Base-by-base conservation (phyloP, 371 early-diverging fungal species). In the Nosema muscidifuracis region DNA sequence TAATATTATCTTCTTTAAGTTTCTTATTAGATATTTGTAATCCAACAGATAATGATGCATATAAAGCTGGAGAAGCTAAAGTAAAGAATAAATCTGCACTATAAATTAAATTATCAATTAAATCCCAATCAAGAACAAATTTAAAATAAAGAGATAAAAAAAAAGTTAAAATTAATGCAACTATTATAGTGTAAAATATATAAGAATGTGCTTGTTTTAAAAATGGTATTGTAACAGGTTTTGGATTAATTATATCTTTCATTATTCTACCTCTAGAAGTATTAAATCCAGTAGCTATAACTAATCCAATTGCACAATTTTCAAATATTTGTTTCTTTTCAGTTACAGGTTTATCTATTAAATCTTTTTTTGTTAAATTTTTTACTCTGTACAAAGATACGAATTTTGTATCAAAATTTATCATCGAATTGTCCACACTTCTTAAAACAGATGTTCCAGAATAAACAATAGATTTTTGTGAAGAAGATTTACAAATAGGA, bases 31-130 rank as follows among this genome's bases (percentile, higher is more conserved):
- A 92, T 85, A 97, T 91, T 63, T 87, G 87, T 24, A 91, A 91
- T 47, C 99, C 99, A 53, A 97, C 88, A 2, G 89, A 88, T 87
- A 97, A 90, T 1, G 95, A 91, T 0, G 97, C 92, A 0, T 95
- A 95, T 24, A 97, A 81, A 10, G 87, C 85, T 10, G 83, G 82
- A 43, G 78, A 69, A 26, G 81, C 60, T 1, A 80, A 16, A 24
- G 80, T 61, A 50, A 77, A 76, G 26, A 80, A 47, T 61, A 79
- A 28, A 44, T 82, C 82, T 26, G 74, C 36, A 15, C 50, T 70
- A 34, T 80, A 80, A 13, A 40, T 44, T n/a, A 74, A 34, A 50
- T 53, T 34, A 28, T 24, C 62, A 1, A 18, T 42, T 0, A 34
- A 15, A n/a, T 26, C 20, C 26, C 71, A 44, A 13, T 50, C 31